phyloP scores from a whole-genome alignment of 2,329 filamentous ascomycete species.

The Talaromyces atroroseus region DNA sequence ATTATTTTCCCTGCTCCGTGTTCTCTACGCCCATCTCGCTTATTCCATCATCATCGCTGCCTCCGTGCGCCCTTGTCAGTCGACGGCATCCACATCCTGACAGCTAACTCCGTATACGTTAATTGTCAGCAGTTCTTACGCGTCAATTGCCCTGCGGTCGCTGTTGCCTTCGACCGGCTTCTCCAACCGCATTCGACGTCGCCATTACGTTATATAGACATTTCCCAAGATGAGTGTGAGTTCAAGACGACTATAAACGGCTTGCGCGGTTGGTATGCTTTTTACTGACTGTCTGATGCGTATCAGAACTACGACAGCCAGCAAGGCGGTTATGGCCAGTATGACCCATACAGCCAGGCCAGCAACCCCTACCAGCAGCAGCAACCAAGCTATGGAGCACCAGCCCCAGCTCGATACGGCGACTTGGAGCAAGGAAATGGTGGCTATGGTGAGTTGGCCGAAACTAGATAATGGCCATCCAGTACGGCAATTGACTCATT shows the following conservation, averaged over 20 bases:
- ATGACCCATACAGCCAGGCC: slow-evolving; percentile 48
- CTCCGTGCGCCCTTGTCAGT: neutral
- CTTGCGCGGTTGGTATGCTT: neutral
- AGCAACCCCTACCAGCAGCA: slow-evolving; percentile 28
- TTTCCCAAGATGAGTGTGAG: slow-evolving; percentile 12
- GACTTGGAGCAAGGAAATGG: slow-evolving; percentile 31
- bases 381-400: slow-evolving; percentile 10
- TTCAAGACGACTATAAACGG: neutral
- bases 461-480: neutral
- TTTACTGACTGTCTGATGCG: neutral
- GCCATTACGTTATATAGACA: neutral
- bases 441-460: slow-evolving; percentile 29
- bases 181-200: neutral
- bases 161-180: slow-evolving; percentile 8
- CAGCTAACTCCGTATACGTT: neutral
- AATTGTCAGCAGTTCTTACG: neutral
- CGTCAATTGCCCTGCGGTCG: slow-evolving; percentile 4
- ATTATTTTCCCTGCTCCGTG: slow-evolving; percentile 8
- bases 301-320: slow-evolving; percentile 15
- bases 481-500: neutral
- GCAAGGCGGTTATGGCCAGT: slow-evolving; percentile 48
- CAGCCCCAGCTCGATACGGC: slow-evolving; percentile 15
- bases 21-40: neutral
- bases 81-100: neutral
- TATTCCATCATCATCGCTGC: neutral